Evolutionary conservation across 306 rosid species (phyloP).

Genomic region (Benincasa hispida): DNA sequence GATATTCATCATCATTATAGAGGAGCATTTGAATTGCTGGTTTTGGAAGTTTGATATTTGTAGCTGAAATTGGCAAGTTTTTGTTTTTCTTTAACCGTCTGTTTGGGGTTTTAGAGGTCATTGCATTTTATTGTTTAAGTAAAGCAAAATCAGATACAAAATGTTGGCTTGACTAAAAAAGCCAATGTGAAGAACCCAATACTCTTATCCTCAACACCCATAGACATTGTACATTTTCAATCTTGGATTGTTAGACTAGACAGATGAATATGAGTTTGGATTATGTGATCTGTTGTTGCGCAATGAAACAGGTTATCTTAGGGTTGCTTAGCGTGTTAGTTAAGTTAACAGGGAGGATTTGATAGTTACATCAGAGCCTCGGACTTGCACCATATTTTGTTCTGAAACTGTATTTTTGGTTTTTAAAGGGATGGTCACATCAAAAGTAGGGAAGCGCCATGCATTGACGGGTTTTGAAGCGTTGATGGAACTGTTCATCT

Average conservation of each 20-base stretch:
- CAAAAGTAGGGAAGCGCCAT: conserved; percentile 95
- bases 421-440: conserved; percentile 83
- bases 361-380: neutral
- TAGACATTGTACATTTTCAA: neutral
- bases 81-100: neutral
- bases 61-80: neutral
- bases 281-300: neutral
- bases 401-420: conserved; percentile 5
- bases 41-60: neutral
- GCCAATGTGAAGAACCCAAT: neutral
- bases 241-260: neutral
- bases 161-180: neutral
- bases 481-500: conserved; percentile 62
- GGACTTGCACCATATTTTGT: neutral
- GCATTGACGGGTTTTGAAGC: conserved; percentile 91
- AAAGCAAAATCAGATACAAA: neutral
- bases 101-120: neutral
- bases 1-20: neutral
- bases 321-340: neutral
- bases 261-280: neutral
- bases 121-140: neutral
- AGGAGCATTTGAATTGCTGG: neutral
- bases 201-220: neutral
- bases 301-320: neutral
- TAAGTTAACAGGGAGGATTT: neutral